These are phyloP conservation scores for Phytophthora macrochlamydospora DNA, from an alignment of 352 stramenopile genomes.

Conservation along the genomic window DNA sequence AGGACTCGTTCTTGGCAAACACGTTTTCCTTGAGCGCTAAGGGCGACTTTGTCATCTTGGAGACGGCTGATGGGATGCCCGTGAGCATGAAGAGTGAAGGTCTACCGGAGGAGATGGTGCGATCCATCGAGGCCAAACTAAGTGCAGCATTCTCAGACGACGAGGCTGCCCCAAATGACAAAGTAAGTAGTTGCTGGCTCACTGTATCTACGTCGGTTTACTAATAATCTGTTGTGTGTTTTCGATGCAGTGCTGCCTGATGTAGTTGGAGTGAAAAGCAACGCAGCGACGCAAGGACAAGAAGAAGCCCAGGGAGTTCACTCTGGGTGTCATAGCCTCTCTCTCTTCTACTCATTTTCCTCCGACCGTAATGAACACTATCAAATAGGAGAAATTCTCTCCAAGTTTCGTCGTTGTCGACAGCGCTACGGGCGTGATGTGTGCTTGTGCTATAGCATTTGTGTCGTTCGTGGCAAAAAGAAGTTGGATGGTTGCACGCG, in stretches of 20 bases:
- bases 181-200: constrained; percentile 39
- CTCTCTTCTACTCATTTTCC: background rate
- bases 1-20: constrained; percentile 80
- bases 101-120: constrained; percentile 62
- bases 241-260: constrained; percentile 34
- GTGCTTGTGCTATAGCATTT: no score
- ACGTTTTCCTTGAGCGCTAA: constrained; percentile 79
- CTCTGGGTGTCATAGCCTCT: background rate
- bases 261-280: constrained; percentile 27
- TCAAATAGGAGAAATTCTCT: no score
- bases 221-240: constrained; percentile 7
- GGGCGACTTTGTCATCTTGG: constrained; percentile 71
- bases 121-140: constrained; percentile 60
- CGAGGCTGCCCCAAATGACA: constrained; percentile 51
- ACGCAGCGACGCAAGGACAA: constrained; percentile 22
- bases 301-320: constrained; percentile 5
- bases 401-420: no score
- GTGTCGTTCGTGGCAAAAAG: no score
- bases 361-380: background rate
- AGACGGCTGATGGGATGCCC: constrained; percentile 66
- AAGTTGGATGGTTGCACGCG: no score
- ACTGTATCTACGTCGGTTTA: constrained; percentile 5
- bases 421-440: no score
- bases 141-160: constrained; percentile 59
- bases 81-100: constrained; percentile 73